Evolutionary conservation across 176 grass and related monocot genomes (phyloP).

Genomic region (Zea luxurians): DNA sequence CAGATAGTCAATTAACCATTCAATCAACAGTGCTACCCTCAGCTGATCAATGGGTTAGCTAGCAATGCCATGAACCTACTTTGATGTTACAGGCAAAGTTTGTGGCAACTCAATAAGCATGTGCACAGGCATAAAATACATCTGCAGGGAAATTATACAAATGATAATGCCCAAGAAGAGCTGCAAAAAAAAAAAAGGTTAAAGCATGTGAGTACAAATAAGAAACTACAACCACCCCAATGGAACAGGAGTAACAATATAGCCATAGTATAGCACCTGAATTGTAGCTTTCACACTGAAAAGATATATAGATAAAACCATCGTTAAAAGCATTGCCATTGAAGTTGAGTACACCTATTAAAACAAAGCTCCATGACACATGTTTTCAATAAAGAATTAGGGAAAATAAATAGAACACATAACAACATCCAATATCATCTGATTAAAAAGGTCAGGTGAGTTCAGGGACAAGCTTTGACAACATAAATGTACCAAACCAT

Average conservation of each 20-base stretch:
- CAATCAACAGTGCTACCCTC: slow-evolving; percentile 25
- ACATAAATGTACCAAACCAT: background rate
- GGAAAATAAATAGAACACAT: background rate
- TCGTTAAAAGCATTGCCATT: slow-evolving; percentile 97
- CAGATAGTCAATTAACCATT: slow-evolving; percentile 20
- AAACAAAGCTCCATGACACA: slow-evolving; percentile 32
- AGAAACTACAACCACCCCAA: background rate
- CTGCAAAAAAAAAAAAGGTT: slow-evolving; percentile 45
- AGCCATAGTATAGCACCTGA: slow-evolving; percentile 56
- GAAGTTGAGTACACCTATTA: slow-evolving; percentile 95
- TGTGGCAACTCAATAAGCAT: slow-evolving; percentile 78
- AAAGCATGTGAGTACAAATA: slow-evolving; percentile 34
- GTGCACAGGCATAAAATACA: slow-evolving; percentile 96
- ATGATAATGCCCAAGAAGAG: slow-evolving; percentile 95
- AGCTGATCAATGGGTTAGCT: slow-evolving; percentile 28
- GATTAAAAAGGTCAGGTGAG: slow-evolving; percentile 9
- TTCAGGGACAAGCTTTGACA: slow-evolving; percentile 3
- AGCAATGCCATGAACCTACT: slow-evolving; percentile 37
- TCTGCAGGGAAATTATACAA: slow-evolving; percentile 92
- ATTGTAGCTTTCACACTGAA: slow-evolving; percentile 84
- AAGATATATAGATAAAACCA: slow-evolving; percentile 85
- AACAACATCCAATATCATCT: background rate
- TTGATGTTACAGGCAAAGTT: slow-evolving; percentile 44
- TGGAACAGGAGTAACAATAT: background rate
- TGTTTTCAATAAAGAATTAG: slow-evolving; percentile 1